Conservation (phyloP, 805 yeast species). For the Clavispora santaluciae region DNA sequence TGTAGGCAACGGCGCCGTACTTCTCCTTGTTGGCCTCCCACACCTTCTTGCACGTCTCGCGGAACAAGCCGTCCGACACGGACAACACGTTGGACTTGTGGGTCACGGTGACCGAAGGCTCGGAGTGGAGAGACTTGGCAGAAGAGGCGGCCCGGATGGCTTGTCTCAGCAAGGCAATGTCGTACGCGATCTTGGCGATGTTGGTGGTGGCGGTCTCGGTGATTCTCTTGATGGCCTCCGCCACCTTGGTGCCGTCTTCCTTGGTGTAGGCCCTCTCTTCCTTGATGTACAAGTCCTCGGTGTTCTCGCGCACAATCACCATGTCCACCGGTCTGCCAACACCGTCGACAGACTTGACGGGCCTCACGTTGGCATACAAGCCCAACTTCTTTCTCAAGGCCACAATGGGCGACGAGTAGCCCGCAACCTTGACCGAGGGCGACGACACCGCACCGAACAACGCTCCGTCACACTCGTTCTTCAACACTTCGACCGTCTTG, state of each 20-base stretch:
- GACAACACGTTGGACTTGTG: constrained; percentile 95
- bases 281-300: constrained; percentile 95
- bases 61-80: constrained; percentile 90
- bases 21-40: constrained; percentile 53
- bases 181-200: constrained; percentile 88
- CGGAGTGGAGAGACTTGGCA: constrained; percentile 27
- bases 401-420: constrained; percentile 97
- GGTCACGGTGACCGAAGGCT: constrained; percentile 80
- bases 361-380: constrained; percentile 94
- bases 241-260: constrained; percentile 81
- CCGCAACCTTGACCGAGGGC: constrained; percentile 89
- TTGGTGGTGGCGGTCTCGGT: constrained; percentile 78
- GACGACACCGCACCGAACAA: constrained; percentile 96
- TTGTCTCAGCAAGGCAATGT: constrained; percentile 90
- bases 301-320: constrained; percentile 98
- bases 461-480: constrained; percentile 90
- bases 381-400: constrained; percentile 96
- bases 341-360: constrained; percentile 89
- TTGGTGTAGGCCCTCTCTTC: constrained; percentile 75
- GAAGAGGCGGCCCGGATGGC: constrained; percentile 61
- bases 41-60: constrained; percentile 72
- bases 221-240: constrained; percentile 97
- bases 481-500: constrained; percentile 74
- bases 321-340: constrained; percentile 88
- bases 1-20: constrained; percentile 60